These are phyloP conservation scores for Albizia julibrissin DNA, from an alignment of 306 rosid species.

Conservation along the genomic window DNA sequence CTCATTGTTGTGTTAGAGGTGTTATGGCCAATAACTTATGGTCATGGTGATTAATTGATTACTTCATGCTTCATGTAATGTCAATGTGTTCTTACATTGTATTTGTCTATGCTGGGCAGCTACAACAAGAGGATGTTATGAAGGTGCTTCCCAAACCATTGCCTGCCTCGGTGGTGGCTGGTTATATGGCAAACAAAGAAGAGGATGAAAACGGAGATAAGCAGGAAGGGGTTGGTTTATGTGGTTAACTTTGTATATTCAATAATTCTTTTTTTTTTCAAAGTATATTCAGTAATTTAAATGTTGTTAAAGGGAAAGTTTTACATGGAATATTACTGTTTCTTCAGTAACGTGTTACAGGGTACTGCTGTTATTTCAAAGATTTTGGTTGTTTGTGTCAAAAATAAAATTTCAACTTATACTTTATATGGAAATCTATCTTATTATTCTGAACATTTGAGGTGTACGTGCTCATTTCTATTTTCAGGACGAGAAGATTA, in stretches of 20 bases:
- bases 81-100: slow-evolving; percentile 18
- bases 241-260: slow-evolving; percentile 9
- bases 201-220: slow-evolving; percentile 52
- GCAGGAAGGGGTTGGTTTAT: slow-evolving; percentile 60
- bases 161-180: slow-evolving; percentile 52
- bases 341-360: not conserved
- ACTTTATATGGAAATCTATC: slow-evolving; percentile 7
- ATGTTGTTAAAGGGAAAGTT: slow-evolving; percentile 15
- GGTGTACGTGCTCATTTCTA: slow-evolving; percentile 19
- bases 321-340: slow-evolving; percentile 2
- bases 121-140: slow-evolving; percentile 51
- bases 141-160: slow-evolving; percentile 79
- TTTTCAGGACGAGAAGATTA: slow-evolving; percentile 61
- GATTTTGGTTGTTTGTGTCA: slow-evolving; percentile 1
- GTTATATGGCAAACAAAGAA: slow-evolving; percentile 43
- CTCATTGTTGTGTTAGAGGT: not conserved
- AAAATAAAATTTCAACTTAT: slow-evolving; percentile 14
- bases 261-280: not conserved
- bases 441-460: slow-evolving; percentile 15
- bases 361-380: not conserved
- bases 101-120: slow-evolving; percentile 52
- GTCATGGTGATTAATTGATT: not conserved
- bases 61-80: slow-evolving; percentile 8
- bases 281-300: slow-evolving; percentile 9
- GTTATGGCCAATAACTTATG: slow-evolving; percentile 12